Evolutionary conservation across 169 alveolate species (phyloP).

Genomic region (Plasmodium ovale): DNA sequence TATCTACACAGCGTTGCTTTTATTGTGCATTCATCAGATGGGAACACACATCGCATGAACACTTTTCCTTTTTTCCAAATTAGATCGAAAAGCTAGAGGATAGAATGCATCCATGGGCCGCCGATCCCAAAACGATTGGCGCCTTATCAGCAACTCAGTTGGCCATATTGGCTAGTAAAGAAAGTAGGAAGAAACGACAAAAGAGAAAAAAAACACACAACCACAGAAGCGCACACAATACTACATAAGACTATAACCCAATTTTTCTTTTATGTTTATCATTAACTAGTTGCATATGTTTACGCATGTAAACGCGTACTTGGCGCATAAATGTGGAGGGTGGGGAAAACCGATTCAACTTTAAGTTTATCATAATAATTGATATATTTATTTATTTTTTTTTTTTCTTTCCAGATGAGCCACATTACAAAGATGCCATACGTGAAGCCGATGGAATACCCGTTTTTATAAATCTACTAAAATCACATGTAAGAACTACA

Average conservation of each 20-base stretch:
- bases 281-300: not conserved
- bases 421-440: slow-evolving; percentile 87
- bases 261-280: too few relatives aligned
- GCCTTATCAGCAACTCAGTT: slow-evolving; percentile 96
- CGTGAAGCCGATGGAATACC: slow-evolving; percentile 88
- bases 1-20: not conserved
- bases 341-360: too few relatives aligned
- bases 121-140: slow-evolving; percentile 95
- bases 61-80: not conserved
- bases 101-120: slow-evolving; percentile 96
- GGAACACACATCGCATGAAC: not conserved
- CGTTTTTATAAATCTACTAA: slow-evolving; percentile 85
- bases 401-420: slow-evolving; percentile 78
- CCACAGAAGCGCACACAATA: too few relatives aligned
- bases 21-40: too few relatives aligned
- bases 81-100: slow-evolving; percentile 90
- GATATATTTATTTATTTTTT: not conserved
- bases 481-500: slow-evolving; percentile 78
- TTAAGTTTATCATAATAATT: too few relatives aligned
- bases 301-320: too few relatives aligned
- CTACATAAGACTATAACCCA: too few relatives aligned
- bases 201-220: not conserved
- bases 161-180: slow-evolving; percentile 92
- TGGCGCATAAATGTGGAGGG: too few relatives aligned
- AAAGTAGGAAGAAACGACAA: slow-evolving; percentile 41